Evolutionary conservation across 1,284 basidiomycete genomes (phyloP).

Genomic region (Ustilago shanxiensis): DNA sequence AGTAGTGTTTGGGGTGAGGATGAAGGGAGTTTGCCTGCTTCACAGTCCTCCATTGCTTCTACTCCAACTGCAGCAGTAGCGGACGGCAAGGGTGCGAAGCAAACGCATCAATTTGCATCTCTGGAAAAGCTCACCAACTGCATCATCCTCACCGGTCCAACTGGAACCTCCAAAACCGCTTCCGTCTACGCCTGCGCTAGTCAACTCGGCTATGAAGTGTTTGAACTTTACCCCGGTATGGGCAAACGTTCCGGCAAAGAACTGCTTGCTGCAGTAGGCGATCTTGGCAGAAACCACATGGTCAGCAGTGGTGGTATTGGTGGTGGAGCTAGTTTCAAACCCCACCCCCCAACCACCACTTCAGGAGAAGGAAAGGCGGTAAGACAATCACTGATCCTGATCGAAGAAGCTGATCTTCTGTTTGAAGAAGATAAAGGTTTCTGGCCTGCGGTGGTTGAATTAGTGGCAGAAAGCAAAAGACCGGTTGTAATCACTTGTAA

Average conservation of each 20-base stretch:
- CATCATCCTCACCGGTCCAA: constrained; percentile 80
- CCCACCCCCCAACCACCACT: neutral
- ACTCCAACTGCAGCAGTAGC: neutral
- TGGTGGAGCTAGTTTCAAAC: constrained; percentile 45
- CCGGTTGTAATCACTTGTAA: constrained; percentile 67
- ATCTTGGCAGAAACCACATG: constrained; percentile 84
- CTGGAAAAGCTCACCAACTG: constrained; percentile 55
- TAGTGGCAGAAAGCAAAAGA: constrained; percentile 58
- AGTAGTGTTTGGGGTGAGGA: neutral
- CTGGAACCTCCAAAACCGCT: constrained; percentile 65
- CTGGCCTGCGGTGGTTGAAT: constrained; percentile 78
- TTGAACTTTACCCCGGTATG: constrained; percentile 97
- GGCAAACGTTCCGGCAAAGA: constrained; percentile 81
- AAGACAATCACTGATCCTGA: constrained; percentile 86
- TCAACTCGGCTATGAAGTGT: constrained; percentile 91
- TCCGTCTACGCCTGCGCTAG: constrained; percentile 66
- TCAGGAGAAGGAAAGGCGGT: constrained; percentile 59
- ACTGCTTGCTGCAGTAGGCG: constrained; percentile 85
- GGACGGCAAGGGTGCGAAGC: neutral
- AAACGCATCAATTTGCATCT: constrained; percentile 6
- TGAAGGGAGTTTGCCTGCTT: neutral
- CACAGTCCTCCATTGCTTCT: neutral
- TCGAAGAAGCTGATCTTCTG: constrained; percentile 97
- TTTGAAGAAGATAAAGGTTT: constrained; percentile 91
- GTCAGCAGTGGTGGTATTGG: constrained; percentile 58